Evolutionary conservation across 1,284 basidiomycete genomes (phyloP).

Genomic region (Sporisorium scitamineum): DNA sequence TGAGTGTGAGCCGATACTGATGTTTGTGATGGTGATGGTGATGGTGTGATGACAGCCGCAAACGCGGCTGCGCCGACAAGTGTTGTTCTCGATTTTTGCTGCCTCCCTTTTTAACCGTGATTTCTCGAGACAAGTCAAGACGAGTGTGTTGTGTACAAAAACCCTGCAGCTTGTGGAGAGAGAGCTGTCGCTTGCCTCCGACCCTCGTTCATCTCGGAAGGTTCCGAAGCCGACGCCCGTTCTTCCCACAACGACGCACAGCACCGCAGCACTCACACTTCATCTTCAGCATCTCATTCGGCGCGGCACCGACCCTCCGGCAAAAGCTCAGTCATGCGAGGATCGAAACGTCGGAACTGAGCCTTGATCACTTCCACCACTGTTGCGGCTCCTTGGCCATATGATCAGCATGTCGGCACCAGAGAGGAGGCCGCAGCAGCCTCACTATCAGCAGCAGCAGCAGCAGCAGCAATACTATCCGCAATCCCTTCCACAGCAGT

Average conservation of each 20-base stretch:
- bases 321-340: slow-evolving; percentile 19
- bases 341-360: slow-evolving; percentile 8
- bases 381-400: not conserved
- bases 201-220: slow-evolving; percentile 12
- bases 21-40: slow-evolving; percentile 5
- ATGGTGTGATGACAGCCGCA: not conserved
- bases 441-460: slow-evolving; percentile 11
- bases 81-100: slow-evolving; percentile 12
- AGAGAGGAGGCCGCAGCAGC: slow-evolving; percentile 16
- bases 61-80: not conserved
- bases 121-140: not conserved
- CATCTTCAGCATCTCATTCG: slow-evolving; percentile 4
- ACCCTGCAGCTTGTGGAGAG: slow-evolving; percentile 1
- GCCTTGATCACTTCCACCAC: not conserved
- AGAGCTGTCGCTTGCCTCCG: not conserved
- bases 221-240: not conserved
- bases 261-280: slow-evolving; percentile 5
- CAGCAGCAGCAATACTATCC: slow-evolving; percentile 14
- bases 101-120: not conserved
- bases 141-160: not conserved
- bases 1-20: not conserved
- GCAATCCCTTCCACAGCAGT: slow-evolving; percentile 11
- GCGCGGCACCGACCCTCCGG: not conserved
- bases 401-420: slow-evolving; percentile 33
- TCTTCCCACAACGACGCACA: not conserved